phyloP scores from a whole-genome alignment of 2,329 filamentous ascomycete species.

The Sporothrix brasiliensis region DNA sequence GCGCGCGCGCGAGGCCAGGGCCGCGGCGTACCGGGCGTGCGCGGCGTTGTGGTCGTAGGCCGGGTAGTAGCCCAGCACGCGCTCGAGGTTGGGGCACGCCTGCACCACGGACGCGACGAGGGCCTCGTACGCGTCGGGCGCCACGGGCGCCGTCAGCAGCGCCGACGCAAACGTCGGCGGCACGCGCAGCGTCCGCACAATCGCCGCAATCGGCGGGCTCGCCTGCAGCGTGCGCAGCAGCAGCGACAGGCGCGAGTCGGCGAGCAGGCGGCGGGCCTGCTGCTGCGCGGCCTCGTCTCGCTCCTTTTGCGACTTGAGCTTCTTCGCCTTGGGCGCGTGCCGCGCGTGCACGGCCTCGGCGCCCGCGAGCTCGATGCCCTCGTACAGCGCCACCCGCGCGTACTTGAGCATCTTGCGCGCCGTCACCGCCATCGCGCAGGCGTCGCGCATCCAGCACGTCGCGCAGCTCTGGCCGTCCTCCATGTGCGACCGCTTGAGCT shows the following conservation, averaged over 20 bases:
- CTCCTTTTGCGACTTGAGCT: conserved; percentile 50
- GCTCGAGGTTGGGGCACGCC: conserved; percentile 67
- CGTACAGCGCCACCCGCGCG: conserved; percentile 58
- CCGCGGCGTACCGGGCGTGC: conserved; percentile 61
- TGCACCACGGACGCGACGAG: conserved; percentile 63
- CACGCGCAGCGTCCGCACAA: conserved; percentile 62
- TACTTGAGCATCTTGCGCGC: conserved; percentile 57
- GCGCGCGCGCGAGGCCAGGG: conserved; percentile 59
- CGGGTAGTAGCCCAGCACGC: conserved; percentile 57
- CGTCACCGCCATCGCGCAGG: conserved; percentile 54
- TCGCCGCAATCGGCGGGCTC: conserved; percentile 55
- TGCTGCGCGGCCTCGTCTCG: conserved; percentile 38
- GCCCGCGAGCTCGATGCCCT: conserved; percentile 61
- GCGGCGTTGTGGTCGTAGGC: conserved; percentile 54
- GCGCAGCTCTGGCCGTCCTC: conserved; percentile 53
- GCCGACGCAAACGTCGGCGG: conserved; percentile 45
- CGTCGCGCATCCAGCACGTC: conserved; percentile 67
- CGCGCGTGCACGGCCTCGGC: conserved; percentile 52
- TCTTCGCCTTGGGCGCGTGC: conserved; percentile 63
- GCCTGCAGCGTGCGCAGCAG: conserved; percentile 61
- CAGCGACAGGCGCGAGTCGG: conserved; percentile 56
- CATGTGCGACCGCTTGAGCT: conserved; percentile 58
- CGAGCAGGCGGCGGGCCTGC: conserved; percentile 47
- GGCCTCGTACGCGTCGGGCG: conserved; percentile 57
- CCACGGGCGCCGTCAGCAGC: conserved; percentile 35